A percentile compares a stretch with the other conserved stretches of the same genome.
Conservation (phyloP, 2,329 filamentous ascomycete genomes). For the Kalmusia sp. region DNA sequence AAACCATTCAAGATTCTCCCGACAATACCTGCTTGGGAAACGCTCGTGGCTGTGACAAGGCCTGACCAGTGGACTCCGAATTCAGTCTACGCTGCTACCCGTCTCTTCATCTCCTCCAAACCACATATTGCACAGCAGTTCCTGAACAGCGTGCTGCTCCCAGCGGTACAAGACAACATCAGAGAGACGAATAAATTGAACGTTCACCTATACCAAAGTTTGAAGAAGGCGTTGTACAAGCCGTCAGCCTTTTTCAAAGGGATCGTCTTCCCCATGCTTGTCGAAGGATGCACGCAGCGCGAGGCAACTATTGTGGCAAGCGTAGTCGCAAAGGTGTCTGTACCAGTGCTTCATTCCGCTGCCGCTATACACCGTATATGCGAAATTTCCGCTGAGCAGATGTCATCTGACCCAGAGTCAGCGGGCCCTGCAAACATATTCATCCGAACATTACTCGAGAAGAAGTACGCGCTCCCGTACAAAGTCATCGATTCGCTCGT, state of each 20-base stretch:
- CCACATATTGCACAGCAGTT: constrained; percentile 83
- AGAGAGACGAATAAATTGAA: constrained; percentile 84
- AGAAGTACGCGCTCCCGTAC: constrained; percentile 95
- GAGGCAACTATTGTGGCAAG: constrained; percentile 92
- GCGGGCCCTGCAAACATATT: constrained; percentile 95
- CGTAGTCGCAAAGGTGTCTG: constrained; percentile 82
- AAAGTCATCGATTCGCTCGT: constrained; percentile 94
- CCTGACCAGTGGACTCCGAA: constrained; percentile 82
- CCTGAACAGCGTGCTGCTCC: constrained; percentile 84
- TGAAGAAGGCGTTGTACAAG: constrained; percentile 94
- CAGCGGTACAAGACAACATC: constrained; percentile 92
- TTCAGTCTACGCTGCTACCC: constrained; percentile 85
- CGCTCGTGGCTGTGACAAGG: constrained; percentile 82
- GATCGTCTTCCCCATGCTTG: constrained; percentile 87
- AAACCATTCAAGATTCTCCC: constrained; percentile 98
- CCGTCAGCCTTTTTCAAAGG: constrained; percentile 97
- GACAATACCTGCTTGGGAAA: constrained; percentile 89
- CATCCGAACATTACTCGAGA: constrained; percentile 90
- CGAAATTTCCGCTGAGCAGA: constrained; percentile 92
- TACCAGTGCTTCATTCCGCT: constrained; percentile 90
- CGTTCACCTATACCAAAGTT: constrained; percentile 89
- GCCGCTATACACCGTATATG: constrained; percentile 90
- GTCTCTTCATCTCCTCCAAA: constrained; percentile 88
- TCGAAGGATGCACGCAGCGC: constrained; percentile 85
- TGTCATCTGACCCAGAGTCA: constrained; percentile 80